A percentile compares a stretch with the other conserved stretches of the same genome.
phyloP scores from a whole-genome alignment of 768 basidiomycete genomes.

The Trametes cubensis region DNA sequence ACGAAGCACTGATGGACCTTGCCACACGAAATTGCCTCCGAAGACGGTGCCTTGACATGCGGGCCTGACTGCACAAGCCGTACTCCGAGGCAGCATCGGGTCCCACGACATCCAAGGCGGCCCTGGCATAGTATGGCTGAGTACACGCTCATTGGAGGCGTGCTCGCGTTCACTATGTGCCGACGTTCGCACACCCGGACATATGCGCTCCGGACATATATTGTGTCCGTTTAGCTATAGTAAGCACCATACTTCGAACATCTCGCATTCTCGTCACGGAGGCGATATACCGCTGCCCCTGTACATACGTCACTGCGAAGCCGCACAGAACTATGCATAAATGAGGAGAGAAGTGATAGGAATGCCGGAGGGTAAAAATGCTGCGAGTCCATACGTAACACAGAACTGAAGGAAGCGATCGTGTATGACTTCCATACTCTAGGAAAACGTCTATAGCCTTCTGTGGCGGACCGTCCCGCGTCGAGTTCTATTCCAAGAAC shows the following conservation, averaged over 20 bases:
- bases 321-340: background rate
- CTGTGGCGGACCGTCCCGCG: background rate
- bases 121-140: background rate
- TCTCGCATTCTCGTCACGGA: background rate
- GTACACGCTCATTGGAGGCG: background rate
- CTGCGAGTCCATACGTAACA: background rate
- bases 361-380: background rate
- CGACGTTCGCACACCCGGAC: conserved; percentile 11
- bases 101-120: background rate
- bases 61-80: too few relatives aligned
- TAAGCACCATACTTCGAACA: background rate
- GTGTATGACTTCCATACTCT: background rate
- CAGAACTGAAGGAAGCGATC: background rate
- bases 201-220: conserved; percentile 10
- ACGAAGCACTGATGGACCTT: too few relatives aligned
- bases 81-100: too few relatives aligned
- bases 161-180: background rate
- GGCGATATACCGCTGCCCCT: background rate
- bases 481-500: conserved; percentile 5
- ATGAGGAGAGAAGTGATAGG: background rate
- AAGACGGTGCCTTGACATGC: too few relatives aligned
- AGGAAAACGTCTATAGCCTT: background rate
- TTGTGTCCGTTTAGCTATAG: conserved; percentile 20
- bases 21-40: too few relatives aligned
- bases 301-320: background rate